phyloP scores from a whole-genome alignment of 2,329 filamentous ascomycete species.

The Rhytidhysteron rufulum region DNA sequence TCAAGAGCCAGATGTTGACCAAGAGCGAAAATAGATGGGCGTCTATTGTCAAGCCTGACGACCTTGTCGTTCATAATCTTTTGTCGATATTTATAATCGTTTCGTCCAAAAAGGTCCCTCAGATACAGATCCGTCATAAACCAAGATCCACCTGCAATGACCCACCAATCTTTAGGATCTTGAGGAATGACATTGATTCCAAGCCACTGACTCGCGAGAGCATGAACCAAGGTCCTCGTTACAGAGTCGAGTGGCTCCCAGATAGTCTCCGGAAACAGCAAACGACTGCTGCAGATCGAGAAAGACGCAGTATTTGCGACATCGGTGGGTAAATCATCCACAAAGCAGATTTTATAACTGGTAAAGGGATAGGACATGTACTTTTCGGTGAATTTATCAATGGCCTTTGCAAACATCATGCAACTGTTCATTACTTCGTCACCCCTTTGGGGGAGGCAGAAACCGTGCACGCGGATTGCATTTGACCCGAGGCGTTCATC shows the following conservation, averaged over 20 bases:
- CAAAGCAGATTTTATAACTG: conserved; percentile 89
- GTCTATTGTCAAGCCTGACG: conserved; percentile 73
- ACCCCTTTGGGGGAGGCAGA: conserved; percentile 78
- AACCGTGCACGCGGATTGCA: conserved; percentile 84
- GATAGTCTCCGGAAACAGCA: conserved; percentile 80
- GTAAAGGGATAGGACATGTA: conserved; percentile 90
- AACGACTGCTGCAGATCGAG: conserved; percentile 78
- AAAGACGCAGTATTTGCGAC: conserved; percentile 76
- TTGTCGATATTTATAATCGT: conserved; percentile 87
- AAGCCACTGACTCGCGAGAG: conserved; percentile 88
- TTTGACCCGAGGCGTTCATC: conserved; percentile 87
- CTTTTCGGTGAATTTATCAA: conserved; percentile 86
- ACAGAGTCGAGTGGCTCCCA: conserved; percentile 81
- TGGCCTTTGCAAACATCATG: conserved; percentile 73
- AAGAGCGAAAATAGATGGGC: conserved; percentile 78
- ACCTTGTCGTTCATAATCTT: conserved; percentile 80
- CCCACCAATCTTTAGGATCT: conserved; percentile 77
- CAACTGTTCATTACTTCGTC: conserved; percentile 86
- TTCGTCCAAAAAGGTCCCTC: conserved; percentile 85
- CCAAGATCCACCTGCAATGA: conserved; percentile 83
- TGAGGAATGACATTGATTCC: conserved; percentile 89
- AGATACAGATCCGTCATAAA: conserved; percentile 96
- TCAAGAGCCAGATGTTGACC: conserved; percentile 76
- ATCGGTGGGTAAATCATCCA: conserved; percentile 80
- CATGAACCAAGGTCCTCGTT: conserved; percentile 75